Conservation (phyloP, 1,284 basidiomycete species). For the Tilletia setariae region DNA sequence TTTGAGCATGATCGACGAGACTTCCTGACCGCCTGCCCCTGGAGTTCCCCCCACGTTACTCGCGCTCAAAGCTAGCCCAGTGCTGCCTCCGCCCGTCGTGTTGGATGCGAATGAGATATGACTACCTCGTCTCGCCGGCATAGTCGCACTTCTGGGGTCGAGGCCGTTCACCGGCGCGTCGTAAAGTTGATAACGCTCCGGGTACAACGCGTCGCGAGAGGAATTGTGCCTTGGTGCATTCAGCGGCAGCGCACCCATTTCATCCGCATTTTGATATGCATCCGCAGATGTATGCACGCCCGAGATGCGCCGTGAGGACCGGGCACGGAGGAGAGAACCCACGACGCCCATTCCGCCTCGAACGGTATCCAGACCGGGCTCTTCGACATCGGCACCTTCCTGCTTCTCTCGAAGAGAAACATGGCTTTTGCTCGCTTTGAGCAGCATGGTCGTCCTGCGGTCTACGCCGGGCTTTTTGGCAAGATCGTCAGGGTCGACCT, state of each 20-base stretch:
- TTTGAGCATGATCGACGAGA: not conserved
- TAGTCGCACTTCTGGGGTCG: not conserved
- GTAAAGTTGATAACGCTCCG: slow-evolving; percentile 45
- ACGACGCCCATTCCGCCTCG: slow-evolving; percentile 52
- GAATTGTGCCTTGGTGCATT: not conserved
- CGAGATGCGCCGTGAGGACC: slow-evolving; percentile 40
- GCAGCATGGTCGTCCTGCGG: slow-evolving; percentile 44
- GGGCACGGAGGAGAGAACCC: slow-evolving; percentile 49
- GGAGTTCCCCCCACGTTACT: no score
- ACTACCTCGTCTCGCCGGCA: not conserved
- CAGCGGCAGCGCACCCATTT: slow-evolving; percentile 3
- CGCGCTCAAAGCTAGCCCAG: no score
- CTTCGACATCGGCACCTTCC: slow-evolving; percentile 26
- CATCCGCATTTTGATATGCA: slow-evolving; percentile 24
- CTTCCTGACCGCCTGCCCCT: not conserved
- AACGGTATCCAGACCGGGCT: slow-evolving; percentile 52
- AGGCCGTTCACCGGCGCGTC: slow-evolving; percentile 32
- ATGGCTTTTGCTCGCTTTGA: slow-evolving; percentile 43
- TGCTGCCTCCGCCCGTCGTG: not conserved
- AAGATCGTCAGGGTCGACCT: slow-evolving; percentile 58
- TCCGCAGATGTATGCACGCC: slow-evolving; percentile 37
- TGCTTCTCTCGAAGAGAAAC: slow-evolving; percentile 29
- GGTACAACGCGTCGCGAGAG: slow-evolving; percentile 26
- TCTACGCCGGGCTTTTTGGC: slow-evolving; percentile 45
- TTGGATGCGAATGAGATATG: slow-evolving; percentile 15